Conservation (phyloP, 805 yeast species). For the Saccharomyces cerevisiae region DNA sequence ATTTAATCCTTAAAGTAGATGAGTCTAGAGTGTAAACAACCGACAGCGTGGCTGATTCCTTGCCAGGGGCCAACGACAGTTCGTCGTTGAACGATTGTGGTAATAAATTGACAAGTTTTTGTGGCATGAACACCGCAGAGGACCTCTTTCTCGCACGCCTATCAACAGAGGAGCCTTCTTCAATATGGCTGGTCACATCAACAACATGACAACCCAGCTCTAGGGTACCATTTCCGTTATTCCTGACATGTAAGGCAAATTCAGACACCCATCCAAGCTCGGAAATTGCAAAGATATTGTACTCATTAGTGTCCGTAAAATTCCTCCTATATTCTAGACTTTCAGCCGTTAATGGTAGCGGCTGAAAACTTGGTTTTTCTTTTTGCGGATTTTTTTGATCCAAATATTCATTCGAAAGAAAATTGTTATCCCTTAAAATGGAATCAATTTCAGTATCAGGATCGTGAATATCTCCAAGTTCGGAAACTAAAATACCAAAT, state of each 20-base stretch:
- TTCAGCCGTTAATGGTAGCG: constrained; percentile 17
- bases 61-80: constrained; percentile 53
- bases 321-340: constrained; percentile 11
- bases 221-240: constrained; percentile 44
- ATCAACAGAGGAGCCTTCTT: constrained; percentile 69
- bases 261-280: constrained; percentile 42
- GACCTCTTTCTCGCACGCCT: constrained; percentile 87
- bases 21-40: constrained; percentile 77
- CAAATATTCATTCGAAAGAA: constrained; percentile 73
- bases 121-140: constrained; percentile 81
- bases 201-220: constrained; percentile 82
- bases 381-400: constrained; percentile 31
- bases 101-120: constrained; percentile 54
- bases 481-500: constrained; percentile 85
- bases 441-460: constrained; percentile 77
- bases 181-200: constrained; percentile 67
- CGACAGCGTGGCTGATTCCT: constrained; percentile 58
- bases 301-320: constrained; percentile 18
- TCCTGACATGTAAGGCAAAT: constrained; percentile 74
- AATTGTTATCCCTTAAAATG: constrained; percentile 78
- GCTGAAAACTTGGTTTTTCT: constrained; percentile 24
- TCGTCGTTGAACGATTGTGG: constrained; percentile 57
- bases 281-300: constrained; percentile 30
- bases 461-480: constrained; percentile 74
- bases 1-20: constrained; percentile 58